Evolutionary conservation across 108 stramenopile species (phyloP), one percentile per base, ranked within the genome.

Genomic region (Cyclotella atomus): DNA sequence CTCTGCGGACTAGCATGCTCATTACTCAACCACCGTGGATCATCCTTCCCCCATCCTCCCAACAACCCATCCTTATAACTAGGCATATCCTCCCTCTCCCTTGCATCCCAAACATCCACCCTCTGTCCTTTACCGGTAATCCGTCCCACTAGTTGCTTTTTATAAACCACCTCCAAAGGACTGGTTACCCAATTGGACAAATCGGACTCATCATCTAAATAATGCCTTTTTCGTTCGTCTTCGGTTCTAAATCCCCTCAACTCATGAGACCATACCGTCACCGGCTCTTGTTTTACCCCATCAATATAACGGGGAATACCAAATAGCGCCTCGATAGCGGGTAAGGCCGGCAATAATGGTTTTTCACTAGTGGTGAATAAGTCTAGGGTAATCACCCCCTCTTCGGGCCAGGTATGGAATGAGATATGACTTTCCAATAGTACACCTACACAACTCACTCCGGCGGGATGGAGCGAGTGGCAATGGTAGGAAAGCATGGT

Each of bases 361-460:
- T 77, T 86, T 15, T 82, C 65, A 56, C 79, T 68, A n/a, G 90
- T 89, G 17, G 95, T 94, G 70, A 93, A 93, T 45, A 96, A 49
- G 77, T 96, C 95, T 17, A 96, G 65, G 1, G 90, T 89, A 57
- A 92, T 91, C 57, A 91, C 91, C 24, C 95, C 95, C 59, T 91
- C 91, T 20, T 91, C 90, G 43, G 95, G 95, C 95, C 92, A 94
- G 10, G 95, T 94, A 76, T 96, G 95, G 60, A 93, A 91, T 15
- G 79, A 71, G 75, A 96, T 90, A 70, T 96, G 95, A 62, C 72
- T 73, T 61, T 96, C 92, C 21, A 92, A 62, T 65, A 96, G 69
- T n/a, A 92, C 90, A 4, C 90, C 95, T 24, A 96, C 91, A 68
- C 91, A 92, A 65, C 78, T 79, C 9, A 93, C 92, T 20, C 92